These are phyloP conservation scores for Solanum sparsipilum DNA, from an alignment of 257 asterid species.

Conservation along the genomic window DNA sequence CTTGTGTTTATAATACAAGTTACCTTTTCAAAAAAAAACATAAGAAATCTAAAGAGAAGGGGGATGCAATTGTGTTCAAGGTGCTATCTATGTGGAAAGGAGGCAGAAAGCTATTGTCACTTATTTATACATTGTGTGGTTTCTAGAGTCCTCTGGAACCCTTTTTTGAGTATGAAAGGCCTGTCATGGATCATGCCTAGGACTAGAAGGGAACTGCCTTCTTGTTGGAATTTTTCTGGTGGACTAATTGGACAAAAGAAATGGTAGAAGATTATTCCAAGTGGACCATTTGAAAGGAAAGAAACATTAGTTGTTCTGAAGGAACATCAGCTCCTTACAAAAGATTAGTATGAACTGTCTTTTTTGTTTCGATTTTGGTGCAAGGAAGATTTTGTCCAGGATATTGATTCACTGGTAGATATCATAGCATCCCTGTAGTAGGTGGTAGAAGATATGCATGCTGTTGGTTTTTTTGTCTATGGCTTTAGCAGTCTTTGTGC, in stretches of 20 bases:
- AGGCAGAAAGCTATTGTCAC: neutral
- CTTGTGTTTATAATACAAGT: no score
- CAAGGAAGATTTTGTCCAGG: neutral
- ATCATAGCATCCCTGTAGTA: neutral
- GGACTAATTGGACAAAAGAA: neutral
- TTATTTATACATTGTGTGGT: neutral
- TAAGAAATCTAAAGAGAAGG: neutral
- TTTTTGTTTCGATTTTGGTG: neutral
- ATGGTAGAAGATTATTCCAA: neutral
- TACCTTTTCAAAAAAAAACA: neutral
- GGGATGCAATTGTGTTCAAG: neutral
- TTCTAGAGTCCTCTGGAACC: neutral
- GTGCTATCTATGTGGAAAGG: neutral
- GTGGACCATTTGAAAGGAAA: neutral
- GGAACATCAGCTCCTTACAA: neutral
- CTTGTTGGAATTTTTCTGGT: neutral
- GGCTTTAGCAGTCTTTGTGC: neutral
- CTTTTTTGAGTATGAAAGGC: neutral
- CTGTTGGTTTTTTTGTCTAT: neutral
- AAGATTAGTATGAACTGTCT: neutral
- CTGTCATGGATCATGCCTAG: neutral
- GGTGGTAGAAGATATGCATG: neutral
- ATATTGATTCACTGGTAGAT: neutral
- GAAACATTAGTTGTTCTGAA: neutral
- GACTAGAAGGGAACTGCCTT: neutral